Conservation (phyloP, 2,329 filamentous ascomycete species). For the Dothidotthia symphoricarpi region DNA sequence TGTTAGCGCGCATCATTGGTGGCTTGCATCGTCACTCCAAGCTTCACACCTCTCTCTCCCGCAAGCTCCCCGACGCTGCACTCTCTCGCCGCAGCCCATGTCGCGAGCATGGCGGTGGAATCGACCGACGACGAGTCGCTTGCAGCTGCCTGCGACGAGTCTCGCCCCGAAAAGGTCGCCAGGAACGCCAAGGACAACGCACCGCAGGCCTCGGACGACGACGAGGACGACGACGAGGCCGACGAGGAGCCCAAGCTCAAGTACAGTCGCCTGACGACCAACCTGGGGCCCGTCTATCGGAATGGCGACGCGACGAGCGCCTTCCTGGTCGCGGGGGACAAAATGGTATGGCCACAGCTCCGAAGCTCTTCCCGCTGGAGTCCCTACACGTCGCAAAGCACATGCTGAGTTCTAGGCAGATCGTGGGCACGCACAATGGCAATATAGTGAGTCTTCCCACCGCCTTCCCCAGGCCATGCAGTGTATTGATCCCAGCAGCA, state of each 20-base stretch:
- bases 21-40: slow-evolving; percentile 22
- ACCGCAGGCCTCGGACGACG: slow-evolving; percentile 27
- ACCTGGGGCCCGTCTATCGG: slow-evolving; percentile 77
- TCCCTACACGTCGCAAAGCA: slow-evolving; percentile 64
- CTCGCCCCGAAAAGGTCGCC: slow-evolving; percentile 15
- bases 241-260: slow-evolving; percentile 95
- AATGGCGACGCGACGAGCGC: slow-evolving; percentile 94
- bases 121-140: slow-evolving; percentile 36
- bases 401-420: slow-evolving; percentile 52
- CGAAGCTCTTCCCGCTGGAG: slow-evolving; percentile 5
- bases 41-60: slow-evolving; percentile 24
- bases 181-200: slow-evolving; percentile 21
- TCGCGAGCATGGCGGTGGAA: slow-evolving; percentile 44
- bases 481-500: slow-evolving; percentile 58
- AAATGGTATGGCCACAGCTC: slow-evolving; percentile 68
- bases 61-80: slow-evolving; percentile 20
- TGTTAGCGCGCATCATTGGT: no score
- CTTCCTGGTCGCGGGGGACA: slow-evolving; percentile 88
- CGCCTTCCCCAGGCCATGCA: not conserved
- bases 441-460: slow-evolving; percentile 70
- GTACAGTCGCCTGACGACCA: slow-evolving; percentile 81
- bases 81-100: slow-evolving; percentile 37
- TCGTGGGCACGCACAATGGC: slow-evolving; percentile 92
- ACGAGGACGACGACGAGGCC: slow-evolving; percentile 74
- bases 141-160: slow-evolving; percentile 37